These are phyloP conservation scores for Ceratocystis ficicola DNA, from an alignment of 2,329 filamentous ascomycete genomes.

Conservation along the genomic window DNA sequence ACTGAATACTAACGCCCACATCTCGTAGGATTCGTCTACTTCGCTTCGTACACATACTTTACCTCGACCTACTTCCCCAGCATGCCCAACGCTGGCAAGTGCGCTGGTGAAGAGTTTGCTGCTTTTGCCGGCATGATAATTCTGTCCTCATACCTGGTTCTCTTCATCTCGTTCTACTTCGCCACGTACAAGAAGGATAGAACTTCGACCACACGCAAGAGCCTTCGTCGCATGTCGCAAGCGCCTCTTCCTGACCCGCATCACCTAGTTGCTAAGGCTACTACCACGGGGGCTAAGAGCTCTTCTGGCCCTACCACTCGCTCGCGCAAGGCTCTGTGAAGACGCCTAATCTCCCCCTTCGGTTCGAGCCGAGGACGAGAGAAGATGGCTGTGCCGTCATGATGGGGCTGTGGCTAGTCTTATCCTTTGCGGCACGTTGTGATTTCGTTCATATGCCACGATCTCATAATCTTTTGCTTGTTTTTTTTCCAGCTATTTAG, in stretches of 20 bases:
- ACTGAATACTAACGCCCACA: neutral
- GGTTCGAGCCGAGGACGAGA: neutral
- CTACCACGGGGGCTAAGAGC: constrained; percentile 38
- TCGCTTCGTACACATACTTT: constrained; percentile 98
- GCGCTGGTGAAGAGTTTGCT: constrained; percentile 92
- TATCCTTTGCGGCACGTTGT: neutral
- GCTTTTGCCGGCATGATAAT: constrained; percentile 86
- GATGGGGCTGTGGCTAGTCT: neutral
- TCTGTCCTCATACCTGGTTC: constrained; percentile 84
- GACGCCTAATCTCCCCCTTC: neutral
- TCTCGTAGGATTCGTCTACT: constrained; percentile 79
- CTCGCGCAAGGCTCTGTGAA: constrained; percentile 50
- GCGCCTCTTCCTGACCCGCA: constrained; percentile 70
- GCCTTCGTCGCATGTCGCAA: constrained; percentile 52
- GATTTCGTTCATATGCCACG: constrained; percentile 5
- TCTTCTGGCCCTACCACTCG: constrained; percentile 48
- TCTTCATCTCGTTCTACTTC: constrained; percentile 98
- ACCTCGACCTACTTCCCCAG: constrained; percentile 76
- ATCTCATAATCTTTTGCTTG: neutral
- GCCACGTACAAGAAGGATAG: constrained; percentile 90
- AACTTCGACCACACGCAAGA: constrained; percentile 67
- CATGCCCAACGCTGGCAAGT: constrained; percentile 73
- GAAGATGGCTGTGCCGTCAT: neutral
- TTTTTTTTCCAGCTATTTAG: constrained; percentile 1
- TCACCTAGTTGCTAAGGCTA: constrained; percentile 33